phyloP scores from a whole-genome alignment of 257 asterid species.

The Marsdenia floribunda region DNA sequence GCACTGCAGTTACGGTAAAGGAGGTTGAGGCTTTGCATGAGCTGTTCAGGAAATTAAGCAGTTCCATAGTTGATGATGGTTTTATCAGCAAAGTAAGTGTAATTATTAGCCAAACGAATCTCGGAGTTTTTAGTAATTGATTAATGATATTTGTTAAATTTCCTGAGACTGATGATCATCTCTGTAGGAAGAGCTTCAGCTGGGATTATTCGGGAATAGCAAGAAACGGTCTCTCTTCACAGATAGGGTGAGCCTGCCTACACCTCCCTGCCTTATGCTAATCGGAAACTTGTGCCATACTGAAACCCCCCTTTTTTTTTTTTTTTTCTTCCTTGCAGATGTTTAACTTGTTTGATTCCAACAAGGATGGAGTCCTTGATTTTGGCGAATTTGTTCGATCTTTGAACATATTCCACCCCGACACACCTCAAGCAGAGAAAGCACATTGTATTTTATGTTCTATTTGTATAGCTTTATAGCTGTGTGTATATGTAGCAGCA shows the following conservation, averaged over 20 bases:
- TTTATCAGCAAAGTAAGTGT: slow-evolving; percentile 40
- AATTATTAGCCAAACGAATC: neutral
- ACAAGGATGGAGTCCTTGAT: slow-evolving; percentile 75
- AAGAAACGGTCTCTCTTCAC: slow-evolving; percentile 38
- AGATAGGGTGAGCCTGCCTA: slow-evolving; percentile 32
- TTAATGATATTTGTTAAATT: neutral
- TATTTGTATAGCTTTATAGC: neutral
- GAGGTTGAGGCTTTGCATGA: slow-evolving; percentile 40
- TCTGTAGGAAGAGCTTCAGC: slow-evolving; percentile 49
- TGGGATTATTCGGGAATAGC: slow-evolving; percentile 44
- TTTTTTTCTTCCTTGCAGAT: slow-evolving; percentile 34
- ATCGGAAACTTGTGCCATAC: too few relatives aligned
- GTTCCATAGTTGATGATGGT: slow-evolving; percentile 44
- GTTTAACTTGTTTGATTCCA: slow-evolving; percentile 70
- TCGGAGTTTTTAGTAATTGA: neutral
- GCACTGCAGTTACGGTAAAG: slow-evolving; percentile 43
- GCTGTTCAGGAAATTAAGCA: slow-evolving; percentile 46
- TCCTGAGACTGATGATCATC: neutral
- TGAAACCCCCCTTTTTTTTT: too few relatives aligned
- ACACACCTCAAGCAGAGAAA: slow-evolving; percentile 56
- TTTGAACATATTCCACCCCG: slow-evolving; percentile 77
- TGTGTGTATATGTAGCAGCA: neutral
- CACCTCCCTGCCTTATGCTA: slow-evolving; percentile 3
- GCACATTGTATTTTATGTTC: slow-evolving; percentile 43
- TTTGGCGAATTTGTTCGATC: slow-evolving; percentile 89